A percentile compares a stretch with the other conserved stretches of the same genome.
Conservation (phyloP, 2,329 filamentous ascomycete species). For the Sclerotinia nivalis region DNA sequence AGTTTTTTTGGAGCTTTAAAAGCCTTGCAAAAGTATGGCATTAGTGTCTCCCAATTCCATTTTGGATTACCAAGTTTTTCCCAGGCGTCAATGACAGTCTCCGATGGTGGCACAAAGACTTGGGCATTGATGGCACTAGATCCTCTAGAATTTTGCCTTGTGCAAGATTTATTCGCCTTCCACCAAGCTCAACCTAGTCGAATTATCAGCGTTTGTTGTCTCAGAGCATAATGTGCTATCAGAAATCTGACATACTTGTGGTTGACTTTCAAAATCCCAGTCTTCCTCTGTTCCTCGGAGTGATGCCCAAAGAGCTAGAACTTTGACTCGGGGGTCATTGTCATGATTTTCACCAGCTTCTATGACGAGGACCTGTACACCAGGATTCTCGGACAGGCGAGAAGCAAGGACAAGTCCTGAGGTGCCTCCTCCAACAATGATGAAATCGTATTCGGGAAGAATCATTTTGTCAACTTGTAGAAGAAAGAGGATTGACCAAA, state of each 20-base stretch:
- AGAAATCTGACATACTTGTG: background rate
- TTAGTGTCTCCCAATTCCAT: slow-evolving; percentile 43
- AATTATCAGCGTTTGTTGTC: too few species aligned
- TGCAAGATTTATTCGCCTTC: background rate
- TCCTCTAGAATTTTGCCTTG: slow-evolving; percentile 43
- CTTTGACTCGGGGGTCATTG: slow-evolving; percentile 42
- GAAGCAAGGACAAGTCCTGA: slow-evolving; percentile 40
- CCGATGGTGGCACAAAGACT: slow-evolving; percentile 31
- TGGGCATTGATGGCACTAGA: slow-evolving; percentile 44
- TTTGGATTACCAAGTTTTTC: slow-evolving; percentile 42
- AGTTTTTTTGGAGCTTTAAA: slow-evolving; percentile 17
- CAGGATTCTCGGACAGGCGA: slow-evolving; percentile 43
- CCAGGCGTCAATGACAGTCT: slow-evolving; percentile 36
- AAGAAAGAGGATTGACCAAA: too few species aligned
- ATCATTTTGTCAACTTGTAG: too few species aligned
- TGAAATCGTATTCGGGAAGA: background rate
- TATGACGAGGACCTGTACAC: slow-evolving; percentile 44
- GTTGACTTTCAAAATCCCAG: slow-evolving; percentile 20
- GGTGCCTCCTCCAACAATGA: background rate
- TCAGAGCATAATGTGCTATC: background rate
- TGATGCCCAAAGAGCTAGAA: slow-evolving; percentile 30
- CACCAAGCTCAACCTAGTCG: background rate
- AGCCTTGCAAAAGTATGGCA: slow-evolving; percentile 46
- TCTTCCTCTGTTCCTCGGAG: slow-evolving; percentile 17
- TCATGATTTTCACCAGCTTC: slow-evolving; percentile 45